Evolutionary conservation across 106 monocot species (phyloP), one percentile per base, ranked within the genome.

Genomic region (Dendrobium catenatum): DNA sequence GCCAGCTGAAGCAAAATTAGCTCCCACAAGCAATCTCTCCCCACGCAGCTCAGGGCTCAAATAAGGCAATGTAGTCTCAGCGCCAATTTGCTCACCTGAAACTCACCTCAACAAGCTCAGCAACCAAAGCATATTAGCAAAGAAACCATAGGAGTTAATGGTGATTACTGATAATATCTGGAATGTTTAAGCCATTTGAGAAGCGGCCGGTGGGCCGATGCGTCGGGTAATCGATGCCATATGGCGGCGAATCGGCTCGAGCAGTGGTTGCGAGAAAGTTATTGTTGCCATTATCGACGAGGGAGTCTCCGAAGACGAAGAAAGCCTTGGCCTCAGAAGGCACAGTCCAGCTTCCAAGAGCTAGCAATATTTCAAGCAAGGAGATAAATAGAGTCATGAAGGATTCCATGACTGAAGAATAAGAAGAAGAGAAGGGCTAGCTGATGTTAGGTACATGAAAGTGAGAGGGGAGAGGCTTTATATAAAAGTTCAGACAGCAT

Each of bases 281-380:
- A 87, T 96, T 96, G 88, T 96, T 96, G 79, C 96, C 96, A 73
- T 90, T 96, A 81, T 96, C 96, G 0, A 96, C 96, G 8, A 96
- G 84, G 3, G 96, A 96, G 76, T 96, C 96, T 18, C 96, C 96
- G 43, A 72, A 72, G 16, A 72, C 72, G 37, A 72, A 72, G 33
- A 72, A 72, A 5, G 72, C 72, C 13, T 11, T 72, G 2, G 72
- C 9, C 33, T 72, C 72, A 10, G 37, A 4, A 15, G 72, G 37
- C 31, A 17, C 4, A 72, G 15, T 15, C 72, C 27, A 26, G 37
- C 27, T 29, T 3, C 72, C 37, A 16, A 72, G 72, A 72, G 72
- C 33, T 8, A 72, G 72, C 7, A 72, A 11, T 15, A 37, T 37
- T 37, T 1, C 22, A n/a, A 68, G 27, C 68, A 68, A 68, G 26